Percentiles rank a stretch among this genome's conserved stretches.
Evolutionary conservation across 1,284 basidiomycete species (phyloP).

Genomic region (Entoloma clypeatum): DNA sequence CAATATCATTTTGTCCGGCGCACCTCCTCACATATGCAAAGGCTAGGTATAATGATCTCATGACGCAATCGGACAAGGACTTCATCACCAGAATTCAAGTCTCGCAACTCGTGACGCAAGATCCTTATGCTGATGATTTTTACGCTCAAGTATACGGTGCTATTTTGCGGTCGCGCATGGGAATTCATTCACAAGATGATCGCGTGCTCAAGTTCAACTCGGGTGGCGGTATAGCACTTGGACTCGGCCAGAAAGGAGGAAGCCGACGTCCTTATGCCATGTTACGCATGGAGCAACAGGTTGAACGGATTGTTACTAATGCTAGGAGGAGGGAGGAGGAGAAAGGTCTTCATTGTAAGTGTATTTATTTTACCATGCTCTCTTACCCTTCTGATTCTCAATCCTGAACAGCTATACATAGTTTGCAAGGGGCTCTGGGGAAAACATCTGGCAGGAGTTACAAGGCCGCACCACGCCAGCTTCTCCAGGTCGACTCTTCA

Average conservation of each 20-base stretch:
- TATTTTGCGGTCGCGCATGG: conserved; percentile 72
- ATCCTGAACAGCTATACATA: conserved; percentile 54
- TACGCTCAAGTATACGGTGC: conserved; percentile 97
- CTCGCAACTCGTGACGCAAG: conserved; percentile 92
- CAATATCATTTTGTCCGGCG: conserved; percentile 2
- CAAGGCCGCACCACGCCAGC: conserved; percentile 92
- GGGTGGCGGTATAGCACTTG: conserved; percentile 78
- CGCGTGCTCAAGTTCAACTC: conserved; percentile 80
- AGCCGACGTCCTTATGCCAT: conserved; percentile 87
- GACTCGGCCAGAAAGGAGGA: conserved; percentile 61
- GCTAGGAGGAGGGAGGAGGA: conserved; percentile 84
- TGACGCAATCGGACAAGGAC: conserved; percentile 99
- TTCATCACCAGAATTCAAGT: conserved; percentile 99
- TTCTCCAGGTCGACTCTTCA: conserved; percentile 78
- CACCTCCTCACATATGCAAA: conserved; percentile 29
- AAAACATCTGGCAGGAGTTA: conserved; percentile 90
- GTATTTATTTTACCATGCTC: not conserved
- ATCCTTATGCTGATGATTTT: conserved; percentile 97
- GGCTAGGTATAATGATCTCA: conserved; percentile 96
- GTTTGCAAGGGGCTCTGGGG: conserved; percentile 93
- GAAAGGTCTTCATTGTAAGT: conserved; percentile 67
- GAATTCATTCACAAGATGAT: conserved; percentile 65
- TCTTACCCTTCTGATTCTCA: not conserved
- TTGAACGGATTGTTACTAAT: conserved; percentile 93
- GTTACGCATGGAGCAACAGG: conserved; percentile 96